Evolutionary conservation across 2,329 filamentous ascomycete genomes (phyloP).

Genomic region (Scedosporium dehoogii): DNA sequence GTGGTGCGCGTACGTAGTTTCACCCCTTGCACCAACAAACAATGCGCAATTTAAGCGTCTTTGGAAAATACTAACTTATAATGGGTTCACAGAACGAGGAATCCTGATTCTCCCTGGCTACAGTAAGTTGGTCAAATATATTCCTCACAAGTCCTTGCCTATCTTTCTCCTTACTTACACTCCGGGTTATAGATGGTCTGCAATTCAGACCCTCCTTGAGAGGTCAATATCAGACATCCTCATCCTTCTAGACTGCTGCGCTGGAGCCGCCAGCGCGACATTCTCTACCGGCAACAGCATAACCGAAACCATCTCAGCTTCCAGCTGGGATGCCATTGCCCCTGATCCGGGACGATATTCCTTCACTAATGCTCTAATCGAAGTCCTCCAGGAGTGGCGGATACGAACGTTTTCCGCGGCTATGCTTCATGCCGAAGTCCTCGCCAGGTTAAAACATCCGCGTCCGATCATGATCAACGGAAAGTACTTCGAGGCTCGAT

Average conservation of each 20-base stretch:
- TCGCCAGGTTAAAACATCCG: slow-evolving; percentile 51
- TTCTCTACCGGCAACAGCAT: slow-evolving; percentile 49
- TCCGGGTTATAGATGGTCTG: slow-evolving; percentile 36
- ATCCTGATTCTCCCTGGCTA: slow-evolving; percentile 42
- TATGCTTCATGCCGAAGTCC: slow-evolving; percentile 50
- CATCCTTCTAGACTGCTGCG: slow-evolving; percentile 50
- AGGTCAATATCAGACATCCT: slow-evolving; percentile 46
- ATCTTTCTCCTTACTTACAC: slow-evolving; percentile 5
- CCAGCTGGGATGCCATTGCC: slow-evolving; percentile 52
- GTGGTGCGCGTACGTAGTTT: slow-evolving; percentile 43
- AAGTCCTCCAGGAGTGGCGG: slow-evolving; percentile 49
- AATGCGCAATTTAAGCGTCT: background rate
- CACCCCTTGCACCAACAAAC: background rate
- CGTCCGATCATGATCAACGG: slow-evolving; percentile 47
- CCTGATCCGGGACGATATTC: slow-evolving; percentile 50
- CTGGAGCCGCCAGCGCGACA: slow-evolving; percentile 49
- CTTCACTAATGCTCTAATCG: slow-evolving; percentile 49
- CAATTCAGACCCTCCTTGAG: slow-evolving; percentile 49
- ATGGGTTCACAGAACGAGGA: slow-evolving; percentile 29
- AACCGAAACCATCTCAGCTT: slow-evolving; percentile 52
- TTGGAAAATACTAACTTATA: background rate
- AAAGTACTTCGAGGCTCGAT: slow-evolving; percentile 45
- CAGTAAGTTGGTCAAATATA: slow-evolving; percentile 28
- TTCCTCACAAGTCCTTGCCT: background rate
- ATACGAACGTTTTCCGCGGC: slow-evolving; percentile 45